These are phyloP conservation scores for Claviceps cyperi DNA, from an alignment of 2,329 filamentous ascomycete species.

Conservation along the genomic window DNA sequence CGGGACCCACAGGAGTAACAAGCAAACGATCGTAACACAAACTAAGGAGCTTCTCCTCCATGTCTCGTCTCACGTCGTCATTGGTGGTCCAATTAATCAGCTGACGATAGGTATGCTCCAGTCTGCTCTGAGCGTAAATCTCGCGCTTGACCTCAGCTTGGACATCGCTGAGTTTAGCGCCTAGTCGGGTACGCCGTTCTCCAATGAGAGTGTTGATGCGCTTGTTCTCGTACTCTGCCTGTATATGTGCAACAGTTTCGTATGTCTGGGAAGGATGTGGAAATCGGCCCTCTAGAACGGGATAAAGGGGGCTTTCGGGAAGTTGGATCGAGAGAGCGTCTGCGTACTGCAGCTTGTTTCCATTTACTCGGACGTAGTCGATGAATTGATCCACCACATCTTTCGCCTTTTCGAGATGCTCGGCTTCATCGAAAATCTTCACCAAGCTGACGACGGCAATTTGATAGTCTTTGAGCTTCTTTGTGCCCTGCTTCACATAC, in stretches of 20 bases:
- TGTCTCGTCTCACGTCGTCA: conserved; percentile 67
- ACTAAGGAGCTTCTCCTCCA: conserved; percentile 80
- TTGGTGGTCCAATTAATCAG: conserved; percentile 84
- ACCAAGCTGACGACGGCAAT: conserved; percentile 59
- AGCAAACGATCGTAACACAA: conserved; percentile 67
- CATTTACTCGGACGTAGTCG: conserved; percentile 56
- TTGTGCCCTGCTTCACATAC: conserved; percentile 61
- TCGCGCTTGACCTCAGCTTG: conserved; percentile 79
- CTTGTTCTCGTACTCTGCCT: conserved; percentile 76
- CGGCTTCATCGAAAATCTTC: conserved; percentile 53
- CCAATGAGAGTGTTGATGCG: conserved; percentile 82
- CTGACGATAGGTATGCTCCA: conserved; percentile 69
- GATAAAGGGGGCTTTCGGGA: conserved; percentile 68
- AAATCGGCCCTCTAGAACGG: conserved; percentile 68
- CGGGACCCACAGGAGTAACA: conserved; percentile 45
- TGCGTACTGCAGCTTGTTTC: conserved; percentile 59
- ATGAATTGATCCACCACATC: conserved; percentile 68
- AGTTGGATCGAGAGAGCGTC: conserved; percentile 62
- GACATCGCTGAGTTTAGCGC: conserved; percentile 70
- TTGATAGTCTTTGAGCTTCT: conserved; percentile 60
- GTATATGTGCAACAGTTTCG: conserved; percentile 65
- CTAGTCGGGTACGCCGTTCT: conserved; percentile 74
- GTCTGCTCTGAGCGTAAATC: conserved; percentile 56
- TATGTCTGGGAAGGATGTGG: conserved; percentile 70
- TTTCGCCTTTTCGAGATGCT: conserved; percentile 49